A percentile compares a stretch with the other conserved stretches of the same genome.
phyloP scores from a whole-genome alignment of 1,284 basidiomycete species.

The Trichosporon sp. region DNA sequence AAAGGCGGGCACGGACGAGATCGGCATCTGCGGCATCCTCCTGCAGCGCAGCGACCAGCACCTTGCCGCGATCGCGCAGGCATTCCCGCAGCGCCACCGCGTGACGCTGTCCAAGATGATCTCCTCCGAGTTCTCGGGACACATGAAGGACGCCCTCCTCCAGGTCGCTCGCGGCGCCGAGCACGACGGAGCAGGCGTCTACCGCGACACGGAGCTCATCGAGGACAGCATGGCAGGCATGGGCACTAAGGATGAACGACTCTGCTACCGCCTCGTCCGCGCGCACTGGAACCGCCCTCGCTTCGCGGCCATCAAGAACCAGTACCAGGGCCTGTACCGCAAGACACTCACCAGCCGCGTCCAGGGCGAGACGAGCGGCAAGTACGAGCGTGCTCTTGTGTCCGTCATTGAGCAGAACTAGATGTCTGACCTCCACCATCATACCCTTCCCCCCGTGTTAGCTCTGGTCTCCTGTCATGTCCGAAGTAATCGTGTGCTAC shows the following conservation, averaged over 20 bases:
- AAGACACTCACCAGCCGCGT: conserved; percentile 46
- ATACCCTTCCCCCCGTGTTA: no score
- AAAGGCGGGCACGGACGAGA: conserved; percentile 57
- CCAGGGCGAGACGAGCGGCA: conserved; percentile 56
- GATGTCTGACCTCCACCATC: background rate
- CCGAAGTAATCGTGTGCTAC: background rate
- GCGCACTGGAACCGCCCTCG: conserved; percentile 55
- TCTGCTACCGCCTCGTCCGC: conserved; percentile 54
- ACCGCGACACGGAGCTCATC: conserved; percentile 51
- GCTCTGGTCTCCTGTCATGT: background rate
- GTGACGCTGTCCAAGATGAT: conserved; percentile 49
- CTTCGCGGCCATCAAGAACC: conserved; percentile 54
- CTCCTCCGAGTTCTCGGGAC: conserved; percentile 56
- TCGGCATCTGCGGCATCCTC: conserved; percentile 56
- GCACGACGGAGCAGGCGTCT: conserved; percentile 51
- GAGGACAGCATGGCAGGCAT: conserved; percentile 54
- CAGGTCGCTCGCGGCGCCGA: conserved; percentile 52
- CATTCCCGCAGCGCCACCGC: conserved; percentile 49
- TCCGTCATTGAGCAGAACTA: conserved; percentile 46
- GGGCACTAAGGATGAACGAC: conserved; percentile 57
- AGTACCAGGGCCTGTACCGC: conserved; percentile 49
- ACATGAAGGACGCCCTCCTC: conserved; percentile 54
- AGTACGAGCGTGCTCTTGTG: conserved; percentile 52
- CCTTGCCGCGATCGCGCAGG: conserved; percentile 51
- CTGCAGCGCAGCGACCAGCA: conserved; percentile 53